Evolutionary conservation across 225 moss, liverwort and hornwort species (phyloP).

Genomic region (Antitrichia curtipendula): DNA sequence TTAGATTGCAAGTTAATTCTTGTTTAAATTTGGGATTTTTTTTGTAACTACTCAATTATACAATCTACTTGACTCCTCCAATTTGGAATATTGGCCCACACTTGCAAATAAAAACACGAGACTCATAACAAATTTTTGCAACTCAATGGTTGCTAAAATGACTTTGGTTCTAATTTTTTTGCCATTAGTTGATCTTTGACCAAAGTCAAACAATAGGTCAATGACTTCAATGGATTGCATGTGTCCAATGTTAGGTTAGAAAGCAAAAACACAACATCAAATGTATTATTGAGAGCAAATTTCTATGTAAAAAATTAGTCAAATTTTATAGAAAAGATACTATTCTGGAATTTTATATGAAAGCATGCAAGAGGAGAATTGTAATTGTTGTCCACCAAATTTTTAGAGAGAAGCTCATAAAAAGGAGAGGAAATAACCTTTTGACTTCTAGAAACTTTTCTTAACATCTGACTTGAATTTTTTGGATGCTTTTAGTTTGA

Average conservation of each 20-base stretch:
- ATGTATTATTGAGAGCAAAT: rapidly evolving
- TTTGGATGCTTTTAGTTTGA: background rate
- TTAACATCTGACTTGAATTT: background rate
- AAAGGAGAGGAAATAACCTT: rapidly evolving
- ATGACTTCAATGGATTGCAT: background rate
- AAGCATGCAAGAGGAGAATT: rapidly evolving
- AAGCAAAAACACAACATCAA: background rate
- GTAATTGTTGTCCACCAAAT: background rate
- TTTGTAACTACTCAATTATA: too few relatives aligned
- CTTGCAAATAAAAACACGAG: background rate
- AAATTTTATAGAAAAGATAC: background rate
- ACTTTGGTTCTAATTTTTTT: background rate
- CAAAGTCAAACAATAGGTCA: background rate
- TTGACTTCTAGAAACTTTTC: background rate
- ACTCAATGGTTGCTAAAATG: background rate
- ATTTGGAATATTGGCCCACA: background rate
- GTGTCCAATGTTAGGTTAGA: background rate
- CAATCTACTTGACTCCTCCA: background rate
- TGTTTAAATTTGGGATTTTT: background rate
- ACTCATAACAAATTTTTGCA: background rate
- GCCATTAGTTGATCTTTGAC: background rate
- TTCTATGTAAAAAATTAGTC: background rate
- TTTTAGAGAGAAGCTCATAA: background rate
- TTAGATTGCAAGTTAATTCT: background rate
- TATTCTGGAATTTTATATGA: background rate